Evolutionary conservation across 139 green algal genomes (phyloP).

Genomic region (Haematococcus lacustris): DNA sequence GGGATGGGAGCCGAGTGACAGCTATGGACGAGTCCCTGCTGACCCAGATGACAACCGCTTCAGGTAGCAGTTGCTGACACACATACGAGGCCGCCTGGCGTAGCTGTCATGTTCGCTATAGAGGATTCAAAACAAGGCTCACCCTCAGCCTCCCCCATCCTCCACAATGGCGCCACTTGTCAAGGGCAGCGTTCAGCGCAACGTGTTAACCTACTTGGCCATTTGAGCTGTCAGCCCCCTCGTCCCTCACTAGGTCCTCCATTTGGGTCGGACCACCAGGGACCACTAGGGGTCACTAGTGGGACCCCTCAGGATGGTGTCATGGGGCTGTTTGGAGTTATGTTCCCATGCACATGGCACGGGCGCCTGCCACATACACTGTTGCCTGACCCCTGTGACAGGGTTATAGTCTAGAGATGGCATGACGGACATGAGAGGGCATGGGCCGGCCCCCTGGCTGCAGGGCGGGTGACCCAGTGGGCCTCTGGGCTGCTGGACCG

Average conservation of each 20-base stretch:
- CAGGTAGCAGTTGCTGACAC: background rate
- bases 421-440: too few relatives aligned
- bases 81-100: background rate
- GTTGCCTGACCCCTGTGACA: background rate
- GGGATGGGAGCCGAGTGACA: constrained; percentile 35
- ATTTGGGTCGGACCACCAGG: too few relatives aligned
- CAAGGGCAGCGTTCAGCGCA: background rate
- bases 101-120: too few relatives aligned
- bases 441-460: background rate
- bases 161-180: background rate
- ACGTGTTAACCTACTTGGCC: background rate
- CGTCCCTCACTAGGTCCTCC: too few relatives aligned
- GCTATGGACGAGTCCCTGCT: constrained; percentile 32
- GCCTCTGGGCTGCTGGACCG: constrained; percentile 4
- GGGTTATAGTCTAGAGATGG: background rate
- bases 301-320: background rate
- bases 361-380: too few relatives aligned
- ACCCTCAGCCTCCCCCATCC: background rate
- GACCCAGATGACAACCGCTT: constrained; percentile 1
- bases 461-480: constrained; percentile 32
- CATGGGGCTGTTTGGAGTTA: background rate
- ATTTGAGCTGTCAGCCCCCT: background rate
- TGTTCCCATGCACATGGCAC: background rate
- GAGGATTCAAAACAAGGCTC: background rate
- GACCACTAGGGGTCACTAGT: too few relatives aligned